Evolutionary conservation across 768 basidiomycete species (phyloP).

Genomic region (Auricularia sp.): DNA sequence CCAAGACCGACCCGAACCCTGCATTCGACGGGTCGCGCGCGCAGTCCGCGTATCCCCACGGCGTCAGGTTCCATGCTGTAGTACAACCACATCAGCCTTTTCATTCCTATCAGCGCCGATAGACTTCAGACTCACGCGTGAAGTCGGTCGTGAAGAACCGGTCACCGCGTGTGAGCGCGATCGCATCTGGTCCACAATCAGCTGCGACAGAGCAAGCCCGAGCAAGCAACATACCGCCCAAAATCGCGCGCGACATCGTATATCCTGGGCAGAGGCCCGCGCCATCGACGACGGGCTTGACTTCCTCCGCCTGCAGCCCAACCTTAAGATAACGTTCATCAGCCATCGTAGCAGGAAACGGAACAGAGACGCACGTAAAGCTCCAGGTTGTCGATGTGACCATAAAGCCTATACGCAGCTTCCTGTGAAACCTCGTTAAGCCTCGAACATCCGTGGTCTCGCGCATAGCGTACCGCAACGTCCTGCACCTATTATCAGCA

Average conservation of each 20-base stretch:
- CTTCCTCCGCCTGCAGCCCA: conserved; percentile 22
- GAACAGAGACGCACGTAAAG: conserved; percentile 51
- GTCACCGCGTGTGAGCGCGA: conserved; percentile 67
- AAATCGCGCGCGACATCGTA: conserved; percentile 77
- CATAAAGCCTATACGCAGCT: conserved; percentile 70
- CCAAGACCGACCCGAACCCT: conserved; percentile 67
- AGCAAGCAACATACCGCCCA: conserved; percentile 27
- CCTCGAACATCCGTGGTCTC: too few relatives aligned
- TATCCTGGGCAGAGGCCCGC: conserved; percentile 75
- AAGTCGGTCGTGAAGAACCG: conserved; percentile 69
- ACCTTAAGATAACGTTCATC: conserved; percentile 8
- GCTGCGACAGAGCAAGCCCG: background rate
- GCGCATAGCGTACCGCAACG: background rate
- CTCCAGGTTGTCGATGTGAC: conserved; percentile 65
- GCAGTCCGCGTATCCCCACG: conserved; percentile 72
- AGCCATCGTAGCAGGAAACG: background rate
- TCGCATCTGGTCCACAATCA: conserved; percentile 38
- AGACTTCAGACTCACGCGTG: conserved; percentile 45
- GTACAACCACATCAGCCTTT: background rate
- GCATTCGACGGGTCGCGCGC: conserved; percentile 55
- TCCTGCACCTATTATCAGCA: background rate
- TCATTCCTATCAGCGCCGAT: background rate
- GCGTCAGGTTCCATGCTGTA: conserved; percentile 60
- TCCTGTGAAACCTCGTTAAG: conserved; percentile 12
- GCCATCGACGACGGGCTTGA: conserved; percentile 53